Evolutionary conservation across 495 filamentous ascomycete genomes (phyloP), one percentile per base, ranked within the genome.

Genomic region (Haplographium delicatum): DNA sequence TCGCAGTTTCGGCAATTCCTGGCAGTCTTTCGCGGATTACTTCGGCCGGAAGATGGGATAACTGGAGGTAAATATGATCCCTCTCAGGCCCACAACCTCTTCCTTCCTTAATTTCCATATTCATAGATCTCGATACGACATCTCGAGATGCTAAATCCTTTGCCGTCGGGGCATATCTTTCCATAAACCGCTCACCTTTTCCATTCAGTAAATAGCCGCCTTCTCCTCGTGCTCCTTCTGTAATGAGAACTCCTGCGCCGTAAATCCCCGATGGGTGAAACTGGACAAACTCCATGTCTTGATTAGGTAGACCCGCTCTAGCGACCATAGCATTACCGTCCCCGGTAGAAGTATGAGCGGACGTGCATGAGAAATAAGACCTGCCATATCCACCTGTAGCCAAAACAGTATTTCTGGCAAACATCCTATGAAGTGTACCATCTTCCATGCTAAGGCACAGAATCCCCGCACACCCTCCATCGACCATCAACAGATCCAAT

Each of bases 231-330:
- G 58, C 58, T 7, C 58, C 58, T 39, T 61, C 58, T 0, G 58
- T 61, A 22, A 61, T 61, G 1, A 61, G 19, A 4, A 57, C 54
- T 0, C 58, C 58, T 3, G 58, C 58, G 2, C 58, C 54, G 39
- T 61, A 61, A 18, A 61, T 61, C 5, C 58, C 58, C 2, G 58
- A 57, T 2, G 58, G 58, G 37, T 61, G 58, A 23, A 61, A 61
- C 33, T 61, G 58, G 9, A 61, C 58, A 50, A 61, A 61, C 25
- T 61, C 58, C 58, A 61, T 57, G 50, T 61, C 58, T 23, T 61
- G 58, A 44, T 61, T 61, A 19, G 58, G 54, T 28, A 61, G 22
- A 2, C 58, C 58, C 9, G 58, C 58, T 34, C 58, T n/a, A 6
- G 58, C 42, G 13, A 50, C 58, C 58, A 61, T 61, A 1, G 58